Percentiles rank a stretch among this genome's conserved stretches.
phyloP scores from a whole-genome alignment of 2,329 filamentous ascomycete genomes.

The Fusarium guadeloupense region DNA sequence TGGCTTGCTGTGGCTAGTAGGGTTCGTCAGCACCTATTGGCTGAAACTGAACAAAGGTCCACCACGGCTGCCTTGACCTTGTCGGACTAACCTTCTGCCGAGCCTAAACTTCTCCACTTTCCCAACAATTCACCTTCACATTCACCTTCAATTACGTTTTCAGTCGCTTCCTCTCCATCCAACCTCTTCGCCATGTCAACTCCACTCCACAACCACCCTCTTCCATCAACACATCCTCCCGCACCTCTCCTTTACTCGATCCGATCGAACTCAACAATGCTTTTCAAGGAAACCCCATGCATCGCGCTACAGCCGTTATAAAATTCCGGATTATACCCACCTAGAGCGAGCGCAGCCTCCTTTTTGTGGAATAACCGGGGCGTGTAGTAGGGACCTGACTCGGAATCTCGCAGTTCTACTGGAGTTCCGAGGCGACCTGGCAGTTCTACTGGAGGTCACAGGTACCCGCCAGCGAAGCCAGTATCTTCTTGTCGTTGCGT shows the following conservation, averaged over 20 bases:
- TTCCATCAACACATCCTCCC: not conserved
- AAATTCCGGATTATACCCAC: constrained; percentile 24
- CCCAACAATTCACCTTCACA: too few relatives aligned
- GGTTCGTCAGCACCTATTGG: too few relatives aligned
- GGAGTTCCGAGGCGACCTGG: constrained; percentile 16
- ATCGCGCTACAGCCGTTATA: constrained; percentile 17
- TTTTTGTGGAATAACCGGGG: constrained; percentile 18
- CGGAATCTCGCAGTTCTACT: constrained; percentile 20
- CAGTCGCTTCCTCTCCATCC: not conserved
- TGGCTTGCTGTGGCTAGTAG: too few relatives aligned
- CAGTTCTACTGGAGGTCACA: constrained; percentile 20
- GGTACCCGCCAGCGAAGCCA: constrained; percentile 5
- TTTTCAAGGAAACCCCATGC: not conserved
- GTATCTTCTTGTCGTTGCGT: not conserved
- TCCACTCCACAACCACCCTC: not conserved
- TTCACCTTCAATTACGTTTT: too few relatives aligned
- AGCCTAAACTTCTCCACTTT: too few relatives aligned
- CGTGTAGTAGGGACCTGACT: constrained; percentile 16
- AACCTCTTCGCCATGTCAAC: constrained; percentile 8
- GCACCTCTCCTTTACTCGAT: not conserved
- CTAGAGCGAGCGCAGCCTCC: not conserved
- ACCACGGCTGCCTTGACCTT: too few relatives aligned
- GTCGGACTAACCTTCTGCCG: too few relatives aligned
- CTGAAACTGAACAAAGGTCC: too few relatives aligned
- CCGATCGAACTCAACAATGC: not conserved